These are phyloP conservation scores for Salix viminalis DNA, from an alignment of 345 rosid species.

Conservation along the genomic window DNA sequence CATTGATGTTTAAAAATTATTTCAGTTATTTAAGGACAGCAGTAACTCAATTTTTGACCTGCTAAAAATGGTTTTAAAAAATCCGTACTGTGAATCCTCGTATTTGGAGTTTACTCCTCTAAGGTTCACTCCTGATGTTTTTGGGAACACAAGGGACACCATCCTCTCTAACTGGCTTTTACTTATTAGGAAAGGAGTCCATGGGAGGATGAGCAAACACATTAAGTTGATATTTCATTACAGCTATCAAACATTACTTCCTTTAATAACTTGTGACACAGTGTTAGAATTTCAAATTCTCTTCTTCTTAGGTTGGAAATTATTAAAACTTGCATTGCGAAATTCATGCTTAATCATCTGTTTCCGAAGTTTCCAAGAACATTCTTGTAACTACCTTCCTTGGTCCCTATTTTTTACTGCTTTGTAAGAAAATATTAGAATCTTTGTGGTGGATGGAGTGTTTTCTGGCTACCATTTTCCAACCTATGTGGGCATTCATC, in stretches of 20 bases:
- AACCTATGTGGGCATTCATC: neutral
- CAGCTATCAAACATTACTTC: neutral
- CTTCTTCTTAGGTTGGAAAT: neutral
- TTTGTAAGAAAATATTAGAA: neutral
- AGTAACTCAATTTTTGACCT: neutral
- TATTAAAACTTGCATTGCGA: neutral
- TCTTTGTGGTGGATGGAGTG: neutral
- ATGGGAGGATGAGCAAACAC: neutral
- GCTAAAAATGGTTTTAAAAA: neutral
- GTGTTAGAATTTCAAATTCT: neutral
- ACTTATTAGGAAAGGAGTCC: neutral
- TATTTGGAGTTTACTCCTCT: neutral
- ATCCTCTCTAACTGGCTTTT: neutral
- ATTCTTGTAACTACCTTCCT: neutral
- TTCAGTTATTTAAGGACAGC: neutral
- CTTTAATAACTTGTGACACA: neutral
- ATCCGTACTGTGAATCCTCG: neutral
- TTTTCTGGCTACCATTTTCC: neutral
- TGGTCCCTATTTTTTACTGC: neutral
- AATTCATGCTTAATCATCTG: neutral
- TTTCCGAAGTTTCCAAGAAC: neutral
- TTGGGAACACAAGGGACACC: neutral
- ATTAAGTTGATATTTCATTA: neutral
- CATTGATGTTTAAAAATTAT: neutral
- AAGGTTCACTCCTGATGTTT: neutral